Percentiles rank a stretch among this genome's conserved stretches.
Evolutionary conservation across 176 grass and related monocot species (phyloP).

Genomic region (Triticum dicoccoides): DNA sequence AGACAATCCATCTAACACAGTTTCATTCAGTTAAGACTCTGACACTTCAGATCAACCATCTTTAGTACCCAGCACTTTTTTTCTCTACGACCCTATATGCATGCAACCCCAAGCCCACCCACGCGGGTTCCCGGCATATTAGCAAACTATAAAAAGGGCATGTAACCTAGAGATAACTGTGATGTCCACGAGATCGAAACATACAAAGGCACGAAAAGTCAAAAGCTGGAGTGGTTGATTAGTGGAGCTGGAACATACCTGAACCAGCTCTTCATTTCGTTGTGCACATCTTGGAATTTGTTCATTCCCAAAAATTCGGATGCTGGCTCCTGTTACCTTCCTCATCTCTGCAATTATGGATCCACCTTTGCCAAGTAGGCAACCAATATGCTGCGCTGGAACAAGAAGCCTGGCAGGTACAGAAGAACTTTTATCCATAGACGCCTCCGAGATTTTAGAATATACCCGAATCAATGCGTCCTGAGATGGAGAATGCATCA

Average conservation of each 20-base stretch:
- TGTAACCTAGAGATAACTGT: background rate
- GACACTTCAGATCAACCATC: background rate
- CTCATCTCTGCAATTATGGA: slow-evolving; percentile 80
- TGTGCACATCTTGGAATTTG: slow-evolving; percentile 71
- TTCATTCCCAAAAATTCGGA: slow-evolving; percentile 70
- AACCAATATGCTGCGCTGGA: slow-evolving; percentile 72
- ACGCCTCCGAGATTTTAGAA: slow-evolving; percentile 60
- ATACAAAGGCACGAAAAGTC: background rate
- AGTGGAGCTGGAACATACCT: slow-evolving; percentile 44
- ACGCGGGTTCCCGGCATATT: background rate
- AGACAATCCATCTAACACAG: background rate
- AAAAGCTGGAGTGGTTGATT: background rate
- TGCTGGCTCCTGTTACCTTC: slow-evolving; percentile 67
- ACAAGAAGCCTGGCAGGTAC: slow-evolving; percentile 76
- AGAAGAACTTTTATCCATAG: slow-evolving; percentile 59
- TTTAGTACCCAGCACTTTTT: background rate
- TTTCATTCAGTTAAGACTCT: slow-evolving; percentile 11
- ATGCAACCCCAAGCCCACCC: too few species aligned
- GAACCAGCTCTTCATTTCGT: slow-evolving; percentile 77
- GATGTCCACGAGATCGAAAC: background rate
- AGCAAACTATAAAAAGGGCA: background rate
- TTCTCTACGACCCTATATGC: background rate
- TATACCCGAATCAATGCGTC: slow-evolving; percentile 65
- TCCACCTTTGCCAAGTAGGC: slow-evolving; percentile 75
- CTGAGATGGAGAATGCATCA: slow-evolving; percentile 75